Base-by-base conservation (phyloP, 805 yeast species). In the Monosporozyma aerobia region DNA sequence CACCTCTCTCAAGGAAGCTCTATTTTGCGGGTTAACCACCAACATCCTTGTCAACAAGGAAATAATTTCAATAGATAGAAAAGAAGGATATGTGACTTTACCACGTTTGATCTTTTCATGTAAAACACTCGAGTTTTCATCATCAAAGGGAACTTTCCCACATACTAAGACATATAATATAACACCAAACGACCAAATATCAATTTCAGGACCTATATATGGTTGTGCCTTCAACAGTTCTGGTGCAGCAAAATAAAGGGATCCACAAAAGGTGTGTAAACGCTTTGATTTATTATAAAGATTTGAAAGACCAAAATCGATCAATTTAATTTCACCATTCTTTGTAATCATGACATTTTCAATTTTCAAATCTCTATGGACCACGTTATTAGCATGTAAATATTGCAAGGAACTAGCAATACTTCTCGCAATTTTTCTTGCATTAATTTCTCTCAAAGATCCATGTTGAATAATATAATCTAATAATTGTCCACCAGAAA, bases 141-240 rank as follows among this genome's bases (percentile, higher is more conserved):
- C 98, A 68, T 94, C 99, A 69, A 94, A 94, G 9, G 99, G 99
- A 11, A 94, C 98, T 67, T 88, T 90, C 52, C 99, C 99, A 68
- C 97, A 90, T 1, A 94, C 97, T 55, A 94, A 74, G 5, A 94
- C 99, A 64, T 88, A 94, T 50, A 94, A 73, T 0, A 94, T 97
- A 30, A 94, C 96, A 57, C 98, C 99, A 74, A 92, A 92, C 2
- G 97, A 88, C 99, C 99, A 94, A 19, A 94, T 83, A 69, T 94
- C 99, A 50, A 94, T 96, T 67, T 94, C 99, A 0, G 99, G 99
- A 0, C 99, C 99, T 41, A 80, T 75, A 63, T 94, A 94, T 1
- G 97, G 97, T 58, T 82, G 82, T 1, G 98, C 98, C 52, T 86
- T 85, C 51, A 94, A 73, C 57, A 94, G 75, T 68, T 94, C 99